phyloP scores from a whole-genome alignment of 2,329 filamentous ascomycete genomes.

The Cercospora sesami region DNA sequence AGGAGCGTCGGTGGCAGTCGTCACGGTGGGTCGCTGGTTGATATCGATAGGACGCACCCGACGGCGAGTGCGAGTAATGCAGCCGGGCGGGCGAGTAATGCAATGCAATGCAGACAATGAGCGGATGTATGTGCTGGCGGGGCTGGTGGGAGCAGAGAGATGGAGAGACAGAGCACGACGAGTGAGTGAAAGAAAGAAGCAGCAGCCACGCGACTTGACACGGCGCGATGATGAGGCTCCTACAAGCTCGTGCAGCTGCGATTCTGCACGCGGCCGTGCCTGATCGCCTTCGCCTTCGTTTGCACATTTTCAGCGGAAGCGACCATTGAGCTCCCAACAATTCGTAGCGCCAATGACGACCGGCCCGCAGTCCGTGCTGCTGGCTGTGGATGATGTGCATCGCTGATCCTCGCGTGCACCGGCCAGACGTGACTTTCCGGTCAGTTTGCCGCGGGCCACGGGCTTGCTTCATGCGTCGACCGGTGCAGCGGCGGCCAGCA shows the following conservation, averaged over 20 bases:
- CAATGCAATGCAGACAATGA: constrained; percentile 4
- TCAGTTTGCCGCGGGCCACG: not conserved
- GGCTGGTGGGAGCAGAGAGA: not conserved
- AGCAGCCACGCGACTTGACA: constrained; percentile 1
- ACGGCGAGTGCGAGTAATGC: not conserved
- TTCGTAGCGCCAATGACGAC: not conserved
- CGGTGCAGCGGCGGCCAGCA: not conserved
- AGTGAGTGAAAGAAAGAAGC: not conserved
- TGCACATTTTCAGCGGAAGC: not conserved
- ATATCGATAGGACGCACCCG: not conserved
- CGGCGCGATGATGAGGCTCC: not conserved
- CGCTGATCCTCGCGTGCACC: constrained; percentile 1
- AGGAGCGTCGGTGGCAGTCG: not conserved
- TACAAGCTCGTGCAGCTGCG: not conserved
- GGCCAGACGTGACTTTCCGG: not conserved
- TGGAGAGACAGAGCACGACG: not conserved
- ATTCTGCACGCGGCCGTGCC: not conserved
- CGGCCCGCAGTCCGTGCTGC: constrained; percentile 10
- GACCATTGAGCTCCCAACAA: constrained; percentile 10
- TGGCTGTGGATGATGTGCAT: not conserved
- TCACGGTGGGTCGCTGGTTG: constrained; percentile 1
- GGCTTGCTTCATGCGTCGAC: not conserved
- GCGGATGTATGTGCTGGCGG: not conserved
- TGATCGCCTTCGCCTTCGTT: not conserved
- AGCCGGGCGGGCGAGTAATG: not conserved